phyloP scores from a whole-genome alignment of 2,329 filamentous ascomycete genomes.

The Hansfordia pulvinata region DNA sequence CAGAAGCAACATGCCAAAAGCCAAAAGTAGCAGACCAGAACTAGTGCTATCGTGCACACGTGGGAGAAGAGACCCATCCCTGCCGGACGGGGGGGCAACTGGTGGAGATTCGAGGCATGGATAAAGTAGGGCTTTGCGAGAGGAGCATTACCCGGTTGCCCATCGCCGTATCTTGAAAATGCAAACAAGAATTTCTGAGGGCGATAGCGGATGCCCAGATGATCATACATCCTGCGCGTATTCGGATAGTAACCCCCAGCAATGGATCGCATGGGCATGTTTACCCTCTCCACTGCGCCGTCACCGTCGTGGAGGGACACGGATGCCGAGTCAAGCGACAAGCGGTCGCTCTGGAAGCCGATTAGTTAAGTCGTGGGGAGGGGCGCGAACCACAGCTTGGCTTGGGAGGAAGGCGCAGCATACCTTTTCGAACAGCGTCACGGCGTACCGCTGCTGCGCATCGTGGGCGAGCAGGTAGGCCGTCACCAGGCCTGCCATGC shows the following conservation, averaged over 20 bases:
- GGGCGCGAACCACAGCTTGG: not conserved
- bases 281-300: conserved; percentile 18
- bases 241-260: conserved; percentile 36
- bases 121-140: conserved; percentile 27
- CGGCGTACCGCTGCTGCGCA: conserved; percentile 1
- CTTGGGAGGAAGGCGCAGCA: not conserved
- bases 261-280: conserved; percentile 23
- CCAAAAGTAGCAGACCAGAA: conserved; percentile 36
- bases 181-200: conserved; percentile 38
- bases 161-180: conserved; percentile 21
- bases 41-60: conserved; percentile 26
- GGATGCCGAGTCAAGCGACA: conserved; percentile 24
- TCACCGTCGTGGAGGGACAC: conserved; percentile 18
- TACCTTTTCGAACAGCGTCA: conserved; percentile 5
- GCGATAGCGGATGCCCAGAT: conserved; percentile 34
- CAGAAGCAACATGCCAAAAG: conserved; percentile 38
- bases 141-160: no score
- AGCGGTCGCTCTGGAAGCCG: conserved; percentile 18
- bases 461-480: conserved; percentile 3
- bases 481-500: conserved; percentile 4
- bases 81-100: conserved; percentile 27
- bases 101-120: conserved; percentile 40
- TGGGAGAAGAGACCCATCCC: conserved; percentile 21
- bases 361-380: not conserved
- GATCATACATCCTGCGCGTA: conserved; percentile 39